These are phyloP conservation scores for Luffa acutangula DNA, from an alignment of 306 rosid genomes.

Conservation along the genomic window DNA sequence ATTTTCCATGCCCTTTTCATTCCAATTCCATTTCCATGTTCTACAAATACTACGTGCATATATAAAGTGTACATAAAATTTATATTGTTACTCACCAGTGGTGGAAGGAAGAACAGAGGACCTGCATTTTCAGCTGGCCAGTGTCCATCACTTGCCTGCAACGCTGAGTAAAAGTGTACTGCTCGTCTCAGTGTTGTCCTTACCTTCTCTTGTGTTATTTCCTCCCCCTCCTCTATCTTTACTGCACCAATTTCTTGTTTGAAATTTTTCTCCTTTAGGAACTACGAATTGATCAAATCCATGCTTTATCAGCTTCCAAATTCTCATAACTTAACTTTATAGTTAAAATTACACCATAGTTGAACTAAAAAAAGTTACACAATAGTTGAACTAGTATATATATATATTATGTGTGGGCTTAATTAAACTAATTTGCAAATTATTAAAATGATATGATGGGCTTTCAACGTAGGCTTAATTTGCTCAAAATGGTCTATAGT, in stretches of 20 bases:
- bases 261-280: conserved; percentile 45
- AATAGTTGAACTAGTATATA: too few relatives aligned
- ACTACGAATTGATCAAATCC: conserved; percentile 19
- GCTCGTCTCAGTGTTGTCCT: conserved; percentile 29
- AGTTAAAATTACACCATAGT: too few relatives aligned
- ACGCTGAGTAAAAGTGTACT: conserved; percentile 28
- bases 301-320: not conserved
- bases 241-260: conserved; percentile 36
- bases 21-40: not conserved
- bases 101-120: conserved; percentile 61
- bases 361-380: too few relatives aligned
- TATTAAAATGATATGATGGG: too few relatives aligned
- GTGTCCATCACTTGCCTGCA: conserved; percentile 65
- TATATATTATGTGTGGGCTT: too few relatives aligned
- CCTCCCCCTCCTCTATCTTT: conserved; percentile 40
- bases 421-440: too few relatives aligned
- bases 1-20: not conserved
- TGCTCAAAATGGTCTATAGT: too few relatives aligned
- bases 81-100: conserved; percentile 29
- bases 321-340: not conserved
- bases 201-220: conserved; percentile 28
- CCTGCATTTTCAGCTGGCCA: conserved; percentile 85
- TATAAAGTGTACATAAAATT: too few relatives aligned
- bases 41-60: not conserved
- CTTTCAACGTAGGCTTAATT: too few relatives aligned